A percentile compares a stretch with the other conserved stretches of the same genome.
These are phyloP conservation scores for Starmerella khaoyaiensis DNA, from an alignment of 805 yeast species.

Conservation along the genomic window DNA sequence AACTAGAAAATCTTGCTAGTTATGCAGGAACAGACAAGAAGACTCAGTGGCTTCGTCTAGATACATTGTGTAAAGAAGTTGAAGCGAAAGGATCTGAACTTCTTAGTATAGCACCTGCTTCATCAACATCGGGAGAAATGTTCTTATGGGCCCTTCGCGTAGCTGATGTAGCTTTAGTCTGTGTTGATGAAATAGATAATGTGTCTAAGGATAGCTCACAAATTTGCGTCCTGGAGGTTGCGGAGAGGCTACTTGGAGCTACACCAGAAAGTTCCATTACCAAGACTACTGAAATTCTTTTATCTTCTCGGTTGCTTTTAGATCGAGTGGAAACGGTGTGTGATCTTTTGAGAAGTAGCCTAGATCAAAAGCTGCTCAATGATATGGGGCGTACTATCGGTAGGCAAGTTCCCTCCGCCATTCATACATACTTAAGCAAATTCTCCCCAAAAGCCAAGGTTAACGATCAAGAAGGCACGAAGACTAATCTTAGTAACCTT, in stretches of 20 bases:
- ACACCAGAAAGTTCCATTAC: constrained; percentile 3
- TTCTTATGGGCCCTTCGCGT: constrained; percentile 17
- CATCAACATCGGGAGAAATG: constrained; percentile 1
- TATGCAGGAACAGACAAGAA: constrained; percentile 24
- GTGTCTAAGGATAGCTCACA: neutral
- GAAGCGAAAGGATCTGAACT: constrained; percentile 49
- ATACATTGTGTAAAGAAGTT: constrained; percentile 59
- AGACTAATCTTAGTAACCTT: constrained; percentile 6
- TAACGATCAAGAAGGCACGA: neutral
- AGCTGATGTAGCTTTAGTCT: constrained; percentile 6
- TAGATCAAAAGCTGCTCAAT: constrained; percentile 7
- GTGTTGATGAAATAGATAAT: neutral
- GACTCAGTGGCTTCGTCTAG: constrained; percentile 56
- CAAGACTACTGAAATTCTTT: constrained; percentile 1
- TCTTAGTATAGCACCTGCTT: constrained; percentile 36
- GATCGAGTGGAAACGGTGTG: constrained; percentile 8
- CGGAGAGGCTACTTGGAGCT: constrained; percentile 1
- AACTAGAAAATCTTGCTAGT: neutral
- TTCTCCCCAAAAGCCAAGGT: constrained; percentile 1
- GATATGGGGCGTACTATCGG: constrained; percentile 8
- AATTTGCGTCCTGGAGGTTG: constrained; percentile 2
- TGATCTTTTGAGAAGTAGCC: constrained; percentile 2
- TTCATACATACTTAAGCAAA: constrained; percentile 1
- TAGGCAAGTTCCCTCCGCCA: neutral
- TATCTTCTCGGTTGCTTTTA: constrained; percentile 5